Base-by-base conservation (phyloP, 148 eudicot genomes). In the Suaeda aralocaspica region DNA sequence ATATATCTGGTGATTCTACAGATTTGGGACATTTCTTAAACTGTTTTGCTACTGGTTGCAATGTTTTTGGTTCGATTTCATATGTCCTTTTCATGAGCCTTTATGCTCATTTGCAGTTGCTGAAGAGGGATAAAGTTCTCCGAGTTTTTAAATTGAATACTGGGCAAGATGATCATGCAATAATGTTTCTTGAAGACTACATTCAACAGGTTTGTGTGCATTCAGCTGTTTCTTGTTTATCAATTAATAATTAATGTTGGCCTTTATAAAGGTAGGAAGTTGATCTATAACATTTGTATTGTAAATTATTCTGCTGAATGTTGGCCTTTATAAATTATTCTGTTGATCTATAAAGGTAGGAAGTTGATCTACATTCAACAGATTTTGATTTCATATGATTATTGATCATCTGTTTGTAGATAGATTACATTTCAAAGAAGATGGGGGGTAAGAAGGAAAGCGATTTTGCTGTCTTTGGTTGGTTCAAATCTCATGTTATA, bases 101-200 rank as follows among this genome's bases (percentile, higher is more conserved):
- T 53, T 64, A 12, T 31, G 12, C 28, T 36, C 13, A 62, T 50
- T 53, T 75, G 84, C 86, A 94, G 98, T 80, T 79, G 50, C 74
- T 94, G 69, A 85, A 82, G 76, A 87, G 95, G 74, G 96, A 91
- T n/a, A 81, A 77, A 76, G 81, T 86, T 66, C 45, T 94, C 55
- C 89, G 92, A 34, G 72, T 89, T 69, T 94, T 94, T 67, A 94
- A 94, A 82, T 76, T 94, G 70, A 94, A 83, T 80, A 87, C 96
- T 31, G 98, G 98, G 67, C 96, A 94, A 76, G 98, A 94, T 76
- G 98, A 94, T 87, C 97, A 94, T 70, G 98, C 97, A 29, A 71
- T 94, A 76, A 89, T 94, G 98, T 89, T 94, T 84, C 49, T 82
- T 70, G 97, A 94, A 31, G 95, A 91, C 84, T 94, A 94, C 77